A percentile compares a stretch with the other conserved stretches of the same genome.
phyloP scores from a whole-genome alignment of 2,329 filamentous ascomycete species.

The Cadophora sp. region DNA sequence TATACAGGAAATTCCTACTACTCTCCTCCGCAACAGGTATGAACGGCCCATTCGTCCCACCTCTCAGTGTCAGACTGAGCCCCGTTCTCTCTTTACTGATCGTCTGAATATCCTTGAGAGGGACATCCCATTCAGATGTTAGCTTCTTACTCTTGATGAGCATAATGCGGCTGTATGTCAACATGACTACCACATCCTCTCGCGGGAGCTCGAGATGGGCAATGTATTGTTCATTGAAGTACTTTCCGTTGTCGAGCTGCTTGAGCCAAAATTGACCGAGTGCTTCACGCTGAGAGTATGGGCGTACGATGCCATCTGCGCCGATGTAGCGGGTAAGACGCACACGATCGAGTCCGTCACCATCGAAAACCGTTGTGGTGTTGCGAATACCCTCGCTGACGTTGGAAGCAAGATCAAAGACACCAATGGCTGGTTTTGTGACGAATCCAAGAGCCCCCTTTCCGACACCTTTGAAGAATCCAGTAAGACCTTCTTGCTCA shows the following conservation, averaged over 20 bases:
- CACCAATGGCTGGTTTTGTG: slow-evolving; percentile 95
- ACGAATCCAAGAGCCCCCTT: slow-evolving; percentile 94
- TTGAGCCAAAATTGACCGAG: slow-evolving; percentile 99
- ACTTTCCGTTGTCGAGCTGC: slow-evolving; percentile 95
- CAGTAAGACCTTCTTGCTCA: slow-evolving; percentile 90
- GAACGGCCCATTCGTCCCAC: slow-evolving; percentile 92
- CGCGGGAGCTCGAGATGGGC: slow-evolving; percentile 91
- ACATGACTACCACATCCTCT: slow-evolving; percentile 88
- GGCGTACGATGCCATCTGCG: slow-evolving; percentile 89
- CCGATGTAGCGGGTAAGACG: slow-evolving; percentile 93
- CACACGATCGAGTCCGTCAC: slow-evolving; percentile 90
- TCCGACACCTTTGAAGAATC: slow-evolving; percentile 97
- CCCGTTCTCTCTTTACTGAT: slow-evolving; percentile 97
- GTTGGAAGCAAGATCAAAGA: slow-evolving; percentile 96
- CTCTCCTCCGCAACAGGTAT: slow-evolving; percentile 92
- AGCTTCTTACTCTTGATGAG: slow-evolving; percentile 87
- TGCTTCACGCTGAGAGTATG: slow-evolving; percentile 93
- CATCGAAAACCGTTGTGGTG: slow-evolving; percentile 97
- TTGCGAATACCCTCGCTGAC: slow-evolving; percentile 97
- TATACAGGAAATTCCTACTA: slow-evolving; percentile 66
- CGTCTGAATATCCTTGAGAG: slow-evolving; percentile 93
- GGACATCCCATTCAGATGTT: slow-evolving; percentile 93
- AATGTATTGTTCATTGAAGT: slow-evolving; percentile 97
- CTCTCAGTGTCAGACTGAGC: slow-evolving; percentile 85
- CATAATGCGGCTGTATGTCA: slow-evolving; percentile 88